Evolutionary conservation across 805 yeast species (phyloP), one percentile per base, ranked within the genome.

Genomic region (Candida nitratophila): DNA sequence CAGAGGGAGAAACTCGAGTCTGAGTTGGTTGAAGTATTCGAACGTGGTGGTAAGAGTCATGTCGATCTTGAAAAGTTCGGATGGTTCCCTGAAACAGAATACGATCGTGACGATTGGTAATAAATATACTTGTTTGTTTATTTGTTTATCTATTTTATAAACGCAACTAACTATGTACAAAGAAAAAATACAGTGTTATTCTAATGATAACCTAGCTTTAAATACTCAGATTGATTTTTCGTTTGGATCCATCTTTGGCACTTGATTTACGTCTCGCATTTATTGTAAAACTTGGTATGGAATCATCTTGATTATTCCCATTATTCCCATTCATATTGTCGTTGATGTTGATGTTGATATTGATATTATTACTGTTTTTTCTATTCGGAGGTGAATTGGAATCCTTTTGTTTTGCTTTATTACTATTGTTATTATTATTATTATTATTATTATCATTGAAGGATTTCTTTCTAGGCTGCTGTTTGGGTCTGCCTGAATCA

Each of bases 71-170:
- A 56, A 1, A 68, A 62, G 14, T 71, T 56, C 52, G 93, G 91
- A 12, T 85, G 93, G 91, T 83, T 81, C 56, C 89, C 89, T 1
- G 70, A 39, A 7, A 49, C 70, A 10, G 76, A 71, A 8, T 56
- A 66, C n/a, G n/a, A n/a, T n/a, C n/a, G n/a, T 6, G 66, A 66
- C 30, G 43, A 48, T 15, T 29, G 35, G 27, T 39, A 11, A 36
- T 15, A 21, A 22, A 22, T 21, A 36, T 33, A 33, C 17, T 8
- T 33, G 33, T 30, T 12, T 15, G 15, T 33, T n/a, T n/a, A n/a
- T n/a, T n/a, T n/a, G n/a, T n/a, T n/a, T n/a, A n/a, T n/a, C n/a
- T n/a, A n/a, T n/a, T n/a, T n/a, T n/a, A n/a, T n/a, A n/a, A n/a
- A n/a, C n/a, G n/a, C n/a, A n/a, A n/a, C n/a, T n/a, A n/a, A n/a